Evolutionary conservation across 2,329 filamentous ascomycete genomes (phyloP), one percentile per base, ranked within the genome.

Genomic region (Alternaria ethzedia): DNA sequence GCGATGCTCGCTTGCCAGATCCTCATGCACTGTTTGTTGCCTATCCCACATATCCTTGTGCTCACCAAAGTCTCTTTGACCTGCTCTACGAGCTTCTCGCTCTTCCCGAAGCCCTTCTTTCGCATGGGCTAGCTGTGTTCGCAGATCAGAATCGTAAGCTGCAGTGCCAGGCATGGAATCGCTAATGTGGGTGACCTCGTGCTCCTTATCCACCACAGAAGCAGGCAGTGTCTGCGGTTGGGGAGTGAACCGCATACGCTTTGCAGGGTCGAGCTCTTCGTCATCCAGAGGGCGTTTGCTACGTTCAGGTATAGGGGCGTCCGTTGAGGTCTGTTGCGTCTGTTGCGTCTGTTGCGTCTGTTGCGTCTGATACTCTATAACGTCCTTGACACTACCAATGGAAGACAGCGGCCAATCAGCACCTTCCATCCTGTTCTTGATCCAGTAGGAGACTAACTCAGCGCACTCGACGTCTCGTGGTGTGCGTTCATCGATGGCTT

Each of bases 171-270:
- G 75, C 58, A 82, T 72, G 0, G 82, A 83, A 64, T 83, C 81
- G 59, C 80, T 84, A 51, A 82, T 70, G 25, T 78, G 80, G 2
- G 80, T 82, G 21, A 79, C 65, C 7, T 82, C 79, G 32, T 65
- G 58, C 10, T 65, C 61, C 4, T 69, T 64, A 10, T 66, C 57
- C 0, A 26, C 11, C 28, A 23, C 69, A n/a, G 57, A 63, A 26
- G 36, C 49, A 13, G 61, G 21, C 3, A 57, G 11, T 36, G 50
- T 32, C 23, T 65, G 65, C 28, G 72, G 73, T 41, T 78, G 75
- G 12, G 77, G 74, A 2, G 77, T 78, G 32, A 74, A 73, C 12
- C 78, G 76, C 71, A 77, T 73, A 3, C 76, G 73, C 63, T 80
- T 80, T n/a, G 71, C 65, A 8, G 72, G 59, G 46, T 79, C 75